Evolutionary conservation across 257 asterid genomes (phyloP).

Genomic region (Capsicum pubescens): DNA sequence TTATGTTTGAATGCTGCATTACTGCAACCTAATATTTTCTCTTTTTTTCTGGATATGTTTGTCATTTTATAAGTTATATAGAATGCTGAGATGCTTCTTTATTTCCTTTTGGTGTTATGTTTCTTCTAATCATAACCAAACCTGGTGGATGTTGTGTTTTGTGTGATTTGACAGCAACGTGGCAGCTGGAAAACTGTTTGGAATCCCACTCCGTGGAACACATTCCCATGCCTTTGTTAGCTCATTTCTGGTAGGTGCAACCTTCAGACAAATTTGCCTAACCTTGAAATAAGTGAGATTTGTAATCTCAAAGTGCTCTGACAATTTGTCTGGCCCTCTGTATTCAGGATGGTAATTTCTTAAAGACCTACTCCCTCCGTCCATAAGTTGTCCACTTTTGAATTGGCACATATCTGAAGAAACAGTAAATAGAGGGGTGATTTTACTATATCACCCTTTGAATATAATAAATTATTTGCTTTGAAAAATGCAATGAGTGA

Average conservation of each 20-base stretch:
- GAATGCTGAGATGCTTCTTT: not conserved
- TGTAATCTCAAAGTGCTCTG: not conserved
- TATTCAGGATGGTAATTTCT: not conserved
- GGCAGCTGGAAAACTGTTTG: conserved; percentile 97
- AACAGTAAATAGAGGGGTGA: no score
- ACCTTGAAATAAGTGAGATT: conserved; percentile 9
- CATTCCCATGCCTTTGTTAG: conserved; percentile 99
- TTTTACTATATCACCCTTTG: no score
- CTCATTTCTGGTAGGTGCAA: conserved; percentile 81
- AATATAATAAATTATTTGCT: no score
- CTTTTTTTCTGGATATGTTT: conserved; percentile 8
- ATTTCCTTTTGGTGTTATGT: conserved; percentile 6
- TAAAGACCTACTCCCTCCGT: not conserved
- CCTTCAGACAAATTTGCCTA: not conserved
- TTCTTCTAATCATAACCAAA: conserved; percentile 28
- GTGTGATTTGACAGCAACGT: conserved; percentile 76
- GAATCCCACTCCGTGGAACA: conserved; percentile 98
- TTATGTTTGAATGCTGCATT: not conserved
- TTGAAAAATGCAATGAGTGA: no score
- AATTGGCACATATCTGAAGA: no score
- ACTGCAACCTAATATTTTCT: not conserved
- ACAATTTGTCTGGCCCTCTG: not conserved
- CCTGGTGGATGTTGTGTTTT: conserved; percentile 29
- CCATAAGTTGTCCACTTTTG: no score
- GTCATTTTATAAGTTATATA: not conserved